Base-by-base conservation (phyloP, 331 rosid genomes). In the Prunus yedoensis region DNA sequence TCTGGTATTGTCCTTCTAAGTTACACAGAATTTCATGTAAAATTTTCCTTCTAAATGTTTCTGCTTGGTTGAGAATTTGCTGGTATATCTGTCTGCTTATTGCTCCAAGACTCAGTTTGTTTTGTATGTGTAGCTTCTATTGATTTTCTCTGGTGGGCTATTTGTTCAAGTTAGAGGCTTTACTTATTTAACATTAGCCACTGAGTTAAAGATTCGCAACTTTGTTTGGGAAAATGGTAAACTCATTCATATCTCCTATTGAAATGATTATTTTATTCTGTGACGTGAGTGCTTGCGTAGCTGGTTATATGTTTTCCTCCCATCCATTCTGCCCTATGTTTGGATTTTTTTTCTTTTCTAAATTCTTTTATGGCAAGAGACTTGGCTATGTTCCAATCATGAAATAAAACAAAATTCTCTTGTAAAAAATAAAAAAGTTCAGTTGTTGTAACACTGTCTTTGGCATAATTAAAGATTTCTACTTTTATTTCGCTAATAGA, bases 221-320 rank as follows among this genome's bases (percentile, higher is more conserved):
- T n/a, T 32, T 71, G 10, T 20, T 35, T 1, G 5, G 4, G 28
- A 32, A 52, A 30, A 11, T 32, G 67, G 23, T 41, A 71, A 21
- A 6, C 51, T 35, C 0, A 35, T 43, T 45, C 53, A 56, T 38
- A n/a, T 2, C 38, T 54, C n/a, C 8, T 32, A 21, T 70, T 20
- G 13, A 32, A 69, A 50, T 4, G 17, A 4, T n/a, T 53, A 13
- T 45, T 71, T 38, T 71, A 70, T 15, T 57, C 56, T 56, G 25
- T 72, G 47, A 73, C 14, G 46, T 25, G 46, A 59, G 77, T 23
- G 77, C 30, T 43, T 73, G 77, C 47, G 68, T 59, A 17, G 47
- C 58, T 4, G 17, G 15, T 58, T 30, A 15, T 16, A 41, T 25
- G 9, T 73, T 41, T 38, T 38, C 43, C 9, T 38, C 43, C 43